Evolutionary conservation across 352 stramenopile genomes (phyloP), one percentile per base, ranked within the genome.

Genomic region (Phytophthora citrophthora): DNA sequence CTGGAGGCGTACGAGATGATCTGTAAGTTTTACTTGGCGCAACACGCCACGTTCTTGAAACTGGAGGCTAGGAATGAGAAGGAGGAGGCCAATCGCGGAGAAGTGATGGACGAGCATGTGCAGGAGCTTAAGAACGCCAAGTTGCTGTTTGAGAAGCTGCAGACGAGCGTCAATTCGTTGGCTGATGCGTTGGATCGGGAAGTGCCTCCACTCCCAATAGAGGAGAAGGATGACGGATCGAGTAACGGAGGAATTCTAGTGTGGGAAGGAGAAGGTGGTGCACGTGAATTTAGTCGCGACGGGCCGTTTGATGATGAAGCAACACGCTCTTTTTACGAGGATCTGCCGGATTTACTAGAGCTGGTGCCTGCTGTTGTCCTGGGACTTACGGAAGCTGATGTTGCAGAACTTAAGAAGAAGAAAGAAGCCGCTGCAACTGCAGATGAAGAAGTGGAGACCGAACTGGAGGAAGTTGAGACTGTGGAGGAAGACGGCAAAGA

Each of bases 241-340:
- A 61, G 69, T 15, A 73, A 68, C 18, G 68, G 63, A 9, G 76
- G 80, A 0, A 80, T 94, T 51, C 70, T 78, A 12, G 45, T 96
- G 9, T 96, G 81, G 78, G 86, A 94, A 67, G 79, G 73, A 40
- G 84, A 93, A 43, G 84, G 94, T 81, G 79, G 74, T 54, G 60
- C 71, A 0, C 64, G 77, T 73, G 57, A 93, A 75, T 48, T 97
- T 79, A 69, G 82, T 57, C 70, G 78, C 80, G 69, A 97, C 72
- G 81, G 81, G n/a, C 91, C 96, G 2, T 99, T 98, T 60, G 96
- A 98, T 61, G 96, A 99, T 61, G 95, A 98, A 70, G 95, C 98
- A 51, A 98, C 92, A 32, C 88, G 95, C 3, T 88, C 84, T 5
- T 99, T 99, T 81, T 99, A 99, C 68, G 93, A 98, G 73, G 96